These are phyloP conservation scores for Sporothrix pseudoabietina DNA, from an alignment of 2,329 filamentous ascomycete genomes.

Conservation along the genomic window DNA sequence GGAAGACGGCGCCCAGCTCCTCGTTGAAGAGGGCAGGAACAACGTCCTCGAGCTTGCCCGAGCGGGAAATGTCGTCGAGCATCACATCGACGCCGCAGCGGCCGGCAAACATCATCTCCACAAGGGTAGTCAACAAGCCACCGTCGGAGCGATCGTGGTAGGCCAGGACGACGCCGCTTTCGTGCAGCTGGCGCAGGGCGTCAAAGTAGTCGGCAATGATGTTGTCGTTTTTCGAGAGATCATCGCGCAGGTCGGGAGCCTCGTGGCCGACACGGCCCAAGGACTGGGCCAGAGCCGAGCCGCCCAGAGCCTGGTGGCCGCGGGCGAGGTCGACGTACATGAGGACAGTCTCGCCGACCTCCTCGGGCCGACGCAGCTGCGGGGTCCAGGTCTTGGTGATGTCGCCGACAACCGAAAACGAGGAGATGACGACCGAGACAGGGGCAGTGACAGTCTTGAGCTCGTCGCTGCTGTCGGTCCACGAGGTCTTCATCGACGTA, in stretches of 20 bases:
- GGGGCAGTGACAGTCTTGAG: conserved; percentile 86
- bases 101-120: conserved; percentile 98
- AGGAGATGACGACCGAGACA: conserved; percentile 86
- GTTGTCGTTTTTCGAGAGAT: conserved; percentile 29
- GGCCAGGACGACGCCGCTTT: conserved; percentile 70
- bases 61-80: conserved; percentile 71
- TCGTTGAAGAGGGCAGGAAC: conserved; percentile 90
- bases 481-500: conserved; percentile 98
- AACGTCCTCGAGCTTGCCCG: conserved; percentile 63
- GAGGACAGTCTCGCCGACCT: conserved; percentile 84
- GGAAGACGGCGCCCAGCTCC: conserved; percentile 94
- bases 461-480: conserved; percentile 64
- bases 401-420: conserved; percentile 82
- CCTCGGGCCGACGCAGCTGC: conserved; percentile 76
- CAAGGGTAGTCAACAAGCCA: conserved; percentile 84
- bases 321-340: conserved; percentile 89
- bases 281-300: conserved; percentile 86
- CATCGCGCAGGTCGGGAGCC: conserved; percentile 80
- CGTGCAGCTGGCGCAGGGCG: conserved; percentile 68
- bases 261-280: conserved; percentile 84
- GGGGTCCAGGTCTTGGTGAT: conserved; percentile 92
- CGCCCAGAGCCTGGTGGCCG: conserved; percentile 80
- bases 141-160: conserved; percentile 96
- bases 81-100: conserved; percentile 84
- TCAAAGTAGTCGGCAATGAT: conserved; percentile 78